Percentiles rank a stretch among this genome's conserved stretches.
These are phyloP conservation scores for Clitopilus passeckerianus DNA, from an alignment of 768 basidiomycete genomes.

Conservation along the genomic window DNA sequence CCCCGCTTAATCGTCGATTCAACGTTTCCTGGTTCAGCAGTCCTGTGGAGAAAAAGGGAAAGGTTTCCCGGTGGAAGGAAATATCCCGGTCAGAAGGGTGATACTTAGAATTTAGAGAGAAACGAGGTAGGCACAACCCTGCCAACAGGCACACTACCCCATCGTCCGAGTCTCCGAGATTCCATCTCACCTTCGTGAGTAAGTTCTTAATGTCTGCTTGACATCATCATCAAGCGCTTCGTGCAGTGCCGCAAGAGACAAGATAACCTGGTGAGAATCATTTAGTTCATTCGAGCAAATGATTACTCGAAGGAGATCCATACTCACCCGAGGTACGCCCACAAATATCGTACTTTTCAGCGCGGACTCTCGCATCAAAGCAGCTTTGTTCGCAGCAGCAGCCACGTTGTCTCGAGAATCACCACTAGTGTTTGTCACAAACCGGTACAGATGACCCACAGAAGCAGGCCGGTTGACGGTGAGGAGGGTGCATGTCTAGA, in stretches of 20 bases:
- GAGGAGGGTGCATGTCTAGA: conserved; percentile 77
- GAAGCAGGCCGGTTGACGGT: conserved; percentile 79
- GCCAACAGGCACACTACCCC: conserved; percentile 6
- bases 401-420: conserved; percentile 38
- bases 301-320: conserved; percentile 6
- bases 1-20: conserved; percentile 68
- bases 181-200: conserved; percentile 53
- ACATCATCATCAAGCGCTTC: conserved; percentile 81
- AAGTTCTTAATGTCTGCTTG: conserved; percentile 59
- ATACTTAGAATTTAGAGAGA: conserved; percentile 3
- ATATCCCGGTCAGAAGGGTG: conserved; percentile 8
- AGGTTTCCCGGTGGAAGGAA: conserved; percentile 9
- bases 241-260: conserved; percentile 72
- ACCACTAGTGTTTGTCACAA: conserved; percentile 47
- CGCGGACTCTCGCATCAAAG: conserved; percentile 85
- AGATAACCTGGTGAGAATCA: conserved; percentile 58
- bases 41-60: conserved; percentile 34
- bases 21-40: conserved; percentile 57
- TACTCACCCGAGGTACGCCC: conserved; percentile 75
- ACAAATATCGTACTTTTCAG: conserved; percentile 89
- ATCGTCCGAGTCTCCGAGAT: neutral
- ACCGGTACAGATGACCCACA: conserved; percentile 77
- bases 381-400: conserved; percentile 66
- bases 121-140: conserved; percentile 9
- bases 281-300: conserved; percentile 9